Conservation (phyloP, 2,329 filamentous ascomycete genomes). For the Boeremia lycopersici region DNA sequence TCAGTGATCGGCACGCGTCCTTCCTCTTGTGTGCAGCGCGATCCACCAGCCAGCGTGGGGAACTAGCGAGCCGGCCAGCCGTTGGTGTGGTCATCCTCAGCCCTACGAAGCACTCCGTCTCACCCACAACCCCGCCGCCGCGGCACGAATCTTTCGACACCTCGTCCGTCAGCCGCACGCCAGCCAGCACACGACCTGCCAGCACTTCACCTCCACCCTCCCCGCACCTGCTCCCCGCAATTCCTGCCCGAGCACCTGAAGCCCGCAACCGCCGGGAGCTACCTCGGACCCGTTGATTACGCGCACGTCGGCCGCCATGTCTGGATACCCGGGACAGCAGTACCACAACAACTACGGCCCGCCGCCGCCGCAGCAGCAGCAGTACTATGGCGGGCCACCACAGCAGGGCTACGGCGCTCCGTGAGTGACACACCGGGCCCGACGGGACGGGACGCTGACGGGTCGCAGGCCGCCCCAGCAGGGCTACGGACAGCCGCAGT, state of each 20-base stretch:
- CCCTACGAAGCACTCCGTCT: slow-evolving; percentile 15
- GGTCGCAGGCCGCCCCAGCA: slow-evolving; percentile 37
- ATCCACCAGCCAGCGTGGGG: slow-evolving; percentile 9
- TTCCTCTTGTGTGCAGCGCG: slow-evolving; percentile 14
- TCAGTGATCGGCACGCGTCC: slow-evolving; percentile 15
- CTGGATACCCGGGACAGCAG: slow-evolving; percentile 49
- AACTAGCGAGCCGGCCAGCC: slow-evolving; percentile 12
- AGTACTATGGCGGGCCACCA: slow-evolving; percentile 36
- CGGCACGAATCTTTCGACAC: slow-evolving; percentile 12
- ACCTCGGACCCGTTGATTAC: slow-evolving; percentile 4
- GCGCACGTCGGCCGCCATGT: slow-evolving; percentile 39
- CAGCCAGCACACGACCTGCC: slow-evolving; percentile 2
- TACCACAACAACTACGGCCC: slow-evolving; percentile 49
- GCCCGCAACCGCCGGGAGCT: slow-evolving; percentile 7
- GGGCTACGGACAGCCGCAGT: slow-evolving; percentile 50
- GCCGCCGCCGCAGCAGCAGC: slow-evolving; percentile 36
- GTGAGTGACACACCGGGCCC: slow-evolving; percentile 26
- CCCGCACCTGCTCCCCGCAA: slow-evolving; percentile 6
- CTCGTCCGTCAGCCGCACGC: slow-evolving; percentile 29
- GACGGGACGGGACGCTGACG: slow-evolving; percentile 20
- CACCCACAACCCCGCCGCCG: slow-evolving; percentile 22
- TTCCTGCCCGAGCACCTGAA: background rate
- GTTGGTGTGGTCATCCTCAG: slow-evolving; percentile 21
- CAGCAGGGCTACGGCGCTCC: slow-evolving; percentile 31
- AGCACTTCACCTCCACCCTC: slow-evolving; percentile 2